A percentile compares a stretch with the other conserved stretches of the same genome.
phyloP scores from a whole-genome alignment of 2,329 filamentous ascomycete species.

The Immersiporthe knoxdaviesiana region DNA sequence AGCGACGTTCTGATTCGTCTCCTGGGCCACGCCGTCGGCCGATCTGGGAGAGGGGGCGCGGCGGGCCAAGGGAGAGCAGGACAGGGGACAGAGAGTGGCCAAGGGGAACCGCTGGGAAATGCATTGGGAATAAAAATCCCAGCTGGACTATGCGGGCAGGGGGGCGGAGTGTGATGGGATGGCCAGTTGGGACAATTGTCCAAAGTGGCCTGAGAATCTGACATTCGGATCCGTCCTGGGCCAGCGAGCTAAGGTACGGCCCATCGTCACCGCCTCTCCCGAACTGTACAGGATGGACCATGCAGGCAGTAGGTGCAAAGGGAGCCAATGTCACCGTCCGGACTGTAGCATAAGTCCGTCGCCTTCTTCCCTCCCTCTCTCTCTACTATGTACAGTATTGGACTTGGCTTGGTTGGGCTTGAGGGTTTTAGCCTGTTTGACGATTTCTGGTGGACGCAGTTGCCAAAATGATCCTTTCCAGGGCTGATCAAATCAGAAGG shows the following conservation, averaged over 20 bases:
- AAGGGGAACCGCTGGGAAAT: background rate
- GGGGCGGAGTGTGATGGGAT: background rate
- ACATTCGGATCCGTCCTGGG: constrained; percentile 17
- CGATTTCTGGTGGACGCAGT: background rate
- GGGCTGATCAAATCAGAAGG: background rate
- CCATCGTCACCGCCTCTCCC: constrained; percentile 11
- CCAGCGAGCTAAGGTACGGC: constrained; percentile 7
- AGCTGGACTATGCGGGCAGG: background rate
- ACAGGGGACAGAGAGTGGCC: background rate
- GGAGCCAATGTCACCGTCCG: background rate
- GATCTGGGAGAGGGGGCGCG: background rate
- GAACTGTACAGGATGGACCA: background rate
- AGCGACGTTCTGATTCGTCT: constrained; percentile 13
- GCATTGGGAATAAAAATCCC: background rate
- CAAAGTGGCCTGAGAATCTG: constrained; percentile 12
- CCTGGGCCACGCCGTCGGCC: background rate
- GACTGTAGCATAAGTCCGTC: background rate
- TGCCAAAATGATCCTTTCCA: background rate
- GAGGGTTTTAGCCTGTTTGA: background rate
- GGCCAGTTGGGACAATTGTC: too few relatives aligned
- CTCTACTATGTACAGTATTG: too few relatives aligned
- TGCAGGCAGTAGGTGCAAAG: background rate
- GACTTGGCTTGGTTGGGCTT: too few relatives aligned
- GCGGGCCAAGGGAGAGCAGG: background rate
- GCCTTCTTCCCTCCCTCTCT: background rate